Base-by-base conservation (phyloP, 257 asterid species). In the Leonotis leonurus region DNA sequence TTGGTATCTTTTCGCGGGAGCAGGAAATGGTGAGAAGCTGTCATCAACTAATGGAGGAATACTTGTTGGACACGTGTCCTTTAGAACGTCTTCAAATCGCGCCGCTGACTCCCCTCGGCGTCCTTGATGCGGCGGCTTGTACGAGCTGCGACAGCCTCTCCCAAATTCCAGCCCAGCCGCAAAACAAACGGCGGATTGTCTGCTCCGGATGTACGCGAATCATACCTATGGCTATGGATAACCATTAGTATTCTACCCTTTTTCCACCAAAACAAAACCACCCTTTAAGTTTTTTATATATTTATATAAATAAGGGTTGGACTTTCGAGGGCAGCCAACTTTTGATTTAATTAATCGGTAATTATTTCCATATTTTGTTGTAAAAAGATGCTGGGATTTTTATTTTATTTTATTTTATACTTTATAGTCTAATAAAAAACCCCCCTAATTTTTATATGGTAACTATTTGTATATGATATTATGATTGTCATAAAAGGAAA, bases 11-110 rank as follows among this genome's bases (percentile, higher is more conserved):
- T 57, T 36, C 72, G 35, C 55, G 70, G 77, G 62, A 17, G 70
- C 75, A 84, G 91, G 84, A 70, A 70, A 62, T 43, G 82, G 84
- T 81, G 80, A 65, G 73, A 45, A 81, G 82, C 85, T 84, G 91
- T 81, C 84, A 71, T 57, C 85, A 67, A 63, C 82, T 81, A 32
- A 77, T 84, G 72, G 81, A 75, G 65, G 82, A 75, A 70, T 81
- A 79, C 62, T 18, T 83, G 71, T 7, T 80, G 54, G 87, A 83
- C 85, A 74, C 83, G 83, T 80, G 87, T 66, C 81, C 78, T 0
- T 46, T 66, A 0, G 60, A 65, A 9, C 35, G 33, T 35, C 56
- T 30, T 8, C 75, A 75, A 39, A 68, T 13, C 41, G 29, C 16
- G 64, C 78, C 86, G 67, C 81, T 75, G 68, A 80, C 85, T 68